Base-by-base conservation (phyloP, 2,329 filamentous ascomycete genomes). In the Tolypocladium ovalisporum region DNA sequence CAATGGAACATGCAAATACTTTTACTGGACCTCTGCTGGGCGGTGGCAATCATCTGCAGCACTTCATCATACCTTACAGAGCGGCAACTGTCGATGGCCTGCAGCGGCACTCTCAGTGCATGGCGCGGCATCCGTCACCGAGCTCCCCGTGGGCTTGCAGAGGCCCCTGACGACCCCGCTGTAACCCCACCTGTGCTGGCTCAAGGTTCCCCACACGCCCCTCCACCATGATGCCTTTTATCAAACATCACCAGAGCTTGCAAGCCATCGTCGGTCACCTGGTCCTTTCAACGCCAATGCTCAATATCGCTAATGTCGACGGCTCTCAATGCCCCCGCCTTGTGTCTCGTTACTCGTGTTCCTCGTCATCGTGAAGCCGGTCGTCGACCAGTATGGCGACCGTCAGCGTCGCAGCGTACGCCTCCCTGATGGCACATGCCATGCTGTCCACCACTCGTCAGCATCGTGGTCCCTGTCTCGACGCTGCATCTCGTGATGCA, bases 391-490 rank as follows among this genome's bases (percentile, higher is more conserved):
- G 71, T 57, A 91, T 88, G 44, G 89, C 84, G 44, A 90, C 87
- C 53, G 83, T 87, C 56, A 90, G 69, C 39, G 85, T 85, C 19
- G 85, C 86, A 2, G 88, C 88, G 70, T 88, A 90, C 35, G 88
- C 87, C 70, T 90, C 87, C 59, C 88, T 77, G 58, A 90, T 84
- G 12, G 86, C 85, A 68, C 88, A 91, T 19, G 86, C 81, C 78
- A 89, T 83, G 70, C 85, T 84, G 56, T 55, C 40, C 53, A 32
- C 39, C 29, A 49, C 59, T 60, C 62, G 64, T 66, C 55, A 63
- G 56, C 52, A 54, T 32, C 27, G 36, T n/a, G n/a, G 56, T 34
- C 32, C n/a, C 37, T 19, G 8, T 2, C 17, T 13, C 9, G n/a
- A 44, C 22, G n/a, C n/a, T 13, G n/a, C n/a, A 24, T 13, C 9